Percentiles rank a stretch among this genome's conserved stretches.
These are phyloP conservation scores for Ophiostoma tasmaniense DNA, from an alignment of 2,329 filamentous ascomycete genomes.

Conservation along the genomic window DNA sequence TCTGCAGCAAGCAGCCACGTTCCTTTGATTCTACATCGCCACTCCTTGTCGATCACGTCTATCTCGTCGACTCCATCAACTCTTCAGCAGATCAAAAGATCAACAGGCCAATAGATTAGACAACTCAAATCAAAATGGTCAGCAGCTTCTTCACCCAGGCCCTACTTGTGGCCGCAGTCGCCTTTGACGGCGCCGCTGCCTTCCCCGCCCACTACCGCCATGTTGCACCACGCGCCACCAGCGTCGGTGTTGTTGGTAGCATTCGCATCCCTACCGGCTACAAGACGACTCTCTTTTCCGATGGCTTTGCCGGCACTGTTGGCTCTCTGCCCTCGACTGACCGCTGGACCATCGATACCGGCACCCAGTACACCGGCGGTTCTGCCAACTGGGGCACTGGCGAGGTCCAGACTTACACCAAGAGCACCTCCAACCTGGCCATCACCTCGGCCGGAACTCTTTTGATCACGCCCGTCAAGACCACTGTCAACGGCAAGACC, in stretches of 20 bases:
- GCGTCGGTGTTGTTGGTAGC: conserved; percentile 14
- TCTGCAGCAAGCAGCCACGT: neutral
- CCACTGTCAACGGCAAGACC: conserved; percentile 16
- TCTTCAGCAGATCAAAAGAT: neutral
- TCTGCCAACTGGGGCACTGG: conserved; percentile 40
- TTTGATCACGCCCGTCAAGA: conserved; percentile 28
- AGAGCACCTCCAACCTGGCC: conserved; percentile 32
- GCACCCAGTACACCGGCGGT: conserved; percentile 40
- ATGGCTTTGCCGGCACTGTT: conserved; percentile 25
- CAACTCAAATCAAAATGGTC: neutral
- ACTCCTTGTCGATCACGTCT: neutral
- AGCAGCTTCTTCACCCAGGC: conserved; percentile 8
- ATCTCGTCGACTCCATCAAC: neutral
- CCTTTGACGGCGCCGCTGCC: conserved; percentile 7
- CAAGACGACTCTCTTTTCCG: conserved; percentile 21
- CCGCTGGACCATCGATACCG: conserved; percentile 38
- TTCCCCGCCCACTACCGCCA: conserved; percentile 14
- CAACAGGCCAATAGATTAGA: neutral
- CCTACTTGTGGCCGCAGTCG: conserved; percentile 13
- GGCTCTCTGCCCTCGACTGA: conserved; percentile 29
- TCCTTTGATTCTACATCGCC: conserved; percentile 2
- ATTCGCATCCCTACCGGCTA: conserved; percentile 26
- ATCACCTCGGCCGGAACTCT: conserved; percentile 32
- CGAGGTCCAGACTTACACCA: conserved; percentile 40
- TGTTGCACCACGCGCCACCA: conserved; percentile 10